Percentiles rank a stretch among this genome's conserved stretches.
phyloP scores from a whole-genome alignment of 371 early-diverging fungal genomes.

The Mucor piriformis region DNA sequence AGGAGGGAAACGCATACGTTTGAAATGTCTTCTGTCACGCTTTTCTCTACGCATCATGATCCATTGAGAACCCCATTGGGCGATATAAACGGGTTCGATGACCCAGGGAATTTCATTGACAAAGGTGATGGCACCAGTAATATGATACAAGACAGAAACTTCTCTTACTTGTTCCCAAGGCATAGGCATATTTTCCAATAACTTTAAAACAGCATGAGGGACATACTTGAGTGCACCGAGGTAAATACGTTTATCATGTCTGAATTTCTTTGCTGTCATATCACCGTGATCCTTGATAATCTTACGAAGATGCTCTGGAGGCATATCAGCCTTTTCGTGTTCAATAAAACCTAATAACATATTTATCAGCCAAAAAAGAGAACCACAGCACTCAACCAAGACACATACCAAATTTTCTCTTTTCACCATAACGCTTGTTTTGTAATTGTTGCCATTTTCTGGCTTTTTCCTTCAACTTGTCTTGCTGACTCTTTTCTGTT shows the following conservation, averaged over 20 bases:
- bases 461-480: constrained; percentile 76
- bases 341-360: constrained; percentile 56
- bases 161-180: constrained; percentile 99
- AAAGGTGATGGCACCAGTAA: constrained; percentile 98
- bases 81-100: constrained; percentile 94
- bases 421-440: constrained; percentile 90
- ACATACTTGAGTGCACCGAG: constrained; percentile 98
- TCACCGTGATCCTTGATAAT: constrained; percentile 98
- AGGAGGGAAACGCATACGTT: constrained; percentile 98
- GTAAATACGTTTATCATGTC: constrained; percentile 96
- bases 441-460: constrained; percentile 92
- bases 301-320: constrained; percentile 96
- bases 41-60: constrained; percentile 99
- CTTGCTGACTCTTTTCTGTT: constrained; percentile 44
- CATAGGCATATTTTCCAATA: constrained; percentile 99
- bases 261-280: constrained; percentile 96
- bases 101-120: constrained; percentile 97
- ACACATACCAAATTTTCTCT: constrained; percentile 84
- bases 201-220: constrained; percentile 97
- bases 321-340: constrained; percentile 92
- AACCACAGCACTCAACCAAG: neutral
- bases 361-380: neutral
- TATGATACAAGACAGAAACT: constrained; percentile 97
- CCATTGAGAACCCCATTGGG: constrained; percentile 99
- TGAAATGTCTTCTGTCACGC: constrained; percentile 96